A percentile compares a stretch with the other conserved stretches of the same genome.
Evolutionary conservation across 805 yeast genomes (phyloP).

Genomic region (Spathaspora sp.): DNA sequence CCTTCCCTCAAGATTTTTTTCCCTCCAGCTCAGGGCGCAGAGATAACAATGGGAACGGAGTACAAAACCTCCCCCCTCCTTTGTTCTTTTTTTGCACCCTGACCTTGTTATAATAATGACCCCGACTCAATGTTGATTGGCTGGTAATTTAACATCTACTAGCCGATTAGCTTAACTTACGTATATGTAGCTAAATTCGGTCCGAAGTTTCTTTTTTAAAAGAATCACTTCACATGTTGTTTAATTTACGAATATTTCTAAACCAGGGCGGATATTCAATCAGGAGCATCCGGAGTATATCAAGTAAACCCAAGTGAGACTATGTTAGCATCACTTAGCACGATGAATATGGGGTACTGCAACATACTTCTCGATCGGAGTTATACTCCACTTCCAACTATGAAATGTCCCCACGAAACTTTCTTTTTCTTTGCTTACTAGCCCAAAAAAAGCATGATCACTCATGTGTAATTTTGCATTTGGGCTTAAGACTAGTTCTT

Average conservation of each 20-base stretch:
- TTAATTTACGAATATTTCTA: not conserved
- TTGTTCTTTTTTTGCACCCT: not conserved
- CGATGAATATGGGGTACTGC: too few relatives aligned
- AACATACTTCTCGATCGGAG: not conserved
- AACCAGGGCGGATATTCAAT: not conserved
- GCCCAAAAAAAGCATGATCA: not conserved
- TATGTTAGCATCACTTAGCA: not conserved
- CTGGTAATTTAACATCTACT: not conserved
- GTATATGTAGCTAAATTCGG: not conserved
- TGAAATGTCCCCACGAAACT: not conserved
- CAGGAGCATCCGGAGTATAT: not conserved
- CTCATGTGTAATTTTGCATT: not conserved
- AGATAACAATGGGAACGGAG: too few relatives aligned
- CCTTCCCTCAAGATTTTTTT: too few relatives aligned
- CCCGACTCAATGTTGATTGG: not conserved
- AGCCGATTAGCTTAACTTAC: not conserved
- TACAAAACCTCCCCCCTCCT: not conserved
- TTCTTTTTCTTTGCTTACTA: not conserved
- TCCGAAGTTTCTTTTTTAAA: not conserved
- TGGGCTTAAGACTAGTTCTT: too few relatives aligned
- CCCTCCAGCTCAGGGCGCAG: too few relatives aligned
- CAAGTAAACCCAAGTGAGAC: not conserved
- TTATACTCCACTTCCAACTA: not conserved
- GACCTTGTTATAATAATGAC: not conserved
- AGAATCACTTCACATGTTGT: not conserved